Evolutionary conservation across 2,329 filamentous ascomycete genomes (phyloP).

Genomic region (Venturia aucupariae): DNA sequence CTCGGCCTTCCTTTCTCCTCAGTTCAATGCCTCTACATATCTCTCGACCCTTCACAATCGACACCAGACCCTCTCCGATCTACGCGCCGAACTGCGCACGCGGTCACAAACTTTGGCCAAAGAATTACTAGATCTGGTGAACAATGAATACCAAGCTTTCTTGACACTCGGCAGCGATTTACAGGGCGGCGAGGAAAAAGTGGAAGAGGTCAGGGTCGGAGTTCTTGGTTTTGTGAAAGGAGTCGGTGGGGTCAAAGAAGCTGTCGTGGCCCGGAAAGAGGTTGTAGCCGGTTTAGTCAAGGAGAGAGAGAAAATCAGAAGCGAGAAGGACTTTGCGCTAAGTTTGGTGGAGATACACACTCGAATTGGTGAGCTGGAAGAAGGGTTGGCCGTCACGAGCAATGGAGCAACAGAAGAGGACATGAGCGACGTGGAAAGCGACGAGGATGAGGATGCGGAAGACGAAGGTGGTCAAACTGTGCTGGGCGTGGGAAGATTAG

Average conservation of each 20-base stretch:
- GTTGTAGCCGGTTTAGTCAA: constrained; percentile 54
- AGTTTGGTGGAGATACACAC: constrained; percentile 58
- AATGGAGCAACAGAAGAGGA: constrained; percentile 18
- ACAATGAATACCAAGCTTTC: constrained; percentile 90
- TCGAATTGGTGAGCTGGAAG: constrained; percentile 54
- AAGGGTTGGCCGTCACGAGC: constrained; percentile 46
- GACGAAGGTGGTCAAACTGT: constrained; percentile 15
- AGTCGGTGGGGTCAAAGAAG: constrained; percentile 61
- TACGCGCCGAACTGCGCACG: constrained; percentile 76
- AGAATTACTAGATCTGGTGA: constrained; percentile 89
- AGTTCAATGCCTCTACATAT: constrained; percentile 74
- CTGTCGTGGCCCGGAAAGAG: constrained; percentile 52
- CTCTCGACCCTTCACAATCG: constrained; percentile 75
- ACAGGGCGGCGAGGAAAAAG: constrained; percentile 78
- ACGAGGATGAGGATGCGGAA: constrained; percentile 26
- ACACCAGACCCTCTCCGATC: constrained; percentile 91
- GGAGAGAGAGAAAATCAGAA: constrained; percentile 58
- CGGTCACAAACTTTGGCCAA: constrained; percentile 69
- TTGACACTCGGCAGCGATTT: constrained; percentile 72
- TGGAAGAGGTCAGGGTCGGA: constrained; percentile 82
- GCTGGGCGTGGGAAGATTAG: constrained; percentile 30
- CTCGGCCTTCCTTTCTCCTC: constrained; percentile 64
- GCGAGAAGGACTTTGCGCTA: constrained; percentile 53
- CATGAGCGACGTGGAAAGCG: constrained; percentile 25
- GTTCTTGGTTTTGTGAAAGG: constrained; percentile 78